A percentile compares a stretch with the other conserved stretches of the same genome.
Evolutionary conservation across 441 rosid species (phyloP).

Genomic region (Bocquillonia castaneifolia): DNA sequence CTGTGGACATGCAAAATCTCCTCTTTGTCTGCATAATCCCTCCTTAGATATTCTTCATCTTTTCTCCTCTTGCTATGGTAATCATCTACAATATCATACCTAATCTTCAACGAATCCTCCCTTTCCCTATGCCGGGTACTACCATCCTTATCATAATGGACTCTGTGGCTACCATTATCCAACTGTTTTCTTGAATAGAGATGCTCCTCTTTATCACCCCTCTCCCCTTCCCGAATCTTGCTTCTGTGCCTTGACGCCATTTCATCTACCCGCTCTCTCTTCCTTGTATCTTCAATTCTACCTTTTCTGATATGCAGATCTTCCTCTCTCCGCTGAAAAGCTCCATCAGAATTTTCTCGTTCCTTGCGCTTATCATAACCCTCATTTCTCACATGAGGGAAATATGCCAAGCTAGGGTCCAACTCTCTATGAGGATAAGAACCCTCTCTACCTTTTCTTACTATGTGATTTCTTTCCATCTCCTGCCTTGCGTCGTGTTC

Average conservation of each 20-base stretch:
- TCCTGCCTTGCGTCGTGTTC: slow-evolving; percentile 57
- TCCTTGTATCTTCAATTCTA: slow-evolving; percentile 64
- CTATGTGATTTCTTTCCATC: slow-evolving; percentile 44
- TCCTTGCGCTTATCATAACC: slow-evolving; percentile 66
- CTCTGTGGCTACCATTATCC: slow-evolving; percentile 59
- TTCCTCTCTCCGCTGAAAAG: slow-evolving; percentile 66
- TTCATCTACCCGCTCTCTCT: slow-evolving; percentile 74
- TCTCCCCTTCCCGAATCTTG: slow-evolving; percentile 61
- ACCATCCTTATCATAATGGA: slow-evolving; percentile 53
- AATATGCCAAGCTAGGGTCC: slow-evolving; percentile 39
- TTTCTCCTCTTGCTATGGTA: slow-evolving; percentile 71
- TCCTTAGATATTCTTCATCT: slow-evolving; percentile 64
- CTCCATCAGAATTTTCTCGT: slow-evolving; percentile 47
- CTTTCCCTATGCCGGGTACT: slow-evolving; percentile 52
- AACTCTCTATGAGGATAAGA: slow-evolving; percentile 51
- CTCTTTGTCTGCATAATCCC: slow-evolving; percentile 61
- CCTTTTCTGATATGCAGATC: slow-evolving; percentile 49
- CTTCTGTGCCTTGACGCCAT: slow-evolving; percentile 57
- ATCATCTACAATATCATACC: slow-evolving; percentile 55
- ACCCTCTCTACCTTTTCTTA: slow-evolving; percentile 52
- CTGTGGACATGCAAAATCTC: slow-evolving; percentile 54
- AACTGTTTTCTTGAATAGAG: slow-evolving; percentile 56
- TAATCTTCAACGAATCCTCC: slow-evolving; percentile 52
- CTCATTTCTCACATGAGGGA: slow-evolving; percentile 46
- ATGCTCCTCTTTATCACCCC: slow-evolving; percentile 65